Percentiles rank a stretch among this genome's conserved stretches.
Evolutionary conservation across 192 early-diverging fungal species (phyloP).

Genomic region (Backusella macrospora): DNA sequence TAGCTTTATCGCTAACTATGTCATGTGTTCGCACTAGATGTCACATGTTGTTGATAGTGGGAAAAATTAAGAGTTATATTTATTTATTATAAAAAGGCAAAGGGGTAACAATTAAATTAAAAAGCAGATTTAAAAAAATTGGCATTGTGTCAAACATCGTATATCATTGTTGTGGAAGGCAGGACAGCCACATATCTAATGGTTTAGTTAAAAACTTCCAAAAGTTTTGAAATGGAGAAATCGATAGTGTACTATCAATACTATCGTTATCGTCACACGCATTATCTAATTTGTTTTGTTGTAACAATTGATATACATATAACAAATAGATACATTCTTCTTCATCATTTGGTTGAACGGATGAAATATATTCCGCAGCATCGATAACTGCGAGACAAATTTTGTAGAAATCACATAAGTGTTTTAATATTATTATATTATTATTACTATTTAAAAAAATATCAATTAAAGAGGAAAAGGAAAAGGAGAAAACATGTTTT

Average conservation of each 20-base stretch:
- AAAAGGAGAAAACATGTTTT: too few species aligned
- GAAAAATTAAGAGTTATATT: not conserved
- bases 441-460: too few species aligned
- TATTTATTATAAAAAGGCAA: not conserved
- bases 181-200: not conserved
- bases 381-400: slow-evolving; percentile 1
- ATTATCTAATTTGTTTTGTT: slow-evolving; percentile 23
- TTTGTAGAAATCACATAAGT: too few species aligned
- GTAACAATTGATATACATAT: slow-evolving; percentile 31
- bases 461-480: too few species aligned
- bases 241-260: slow-evolving; percentile 16
- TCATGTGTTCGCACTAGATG: not conserved
- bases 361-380: slow-evolving; percentile 17
- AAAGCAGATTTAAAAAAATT: not conserved
- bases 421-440: too few species aligned
- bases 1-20: not conserved
- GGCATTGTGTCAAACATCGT: not conserved
- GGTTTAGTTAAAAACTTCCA: not conserved
- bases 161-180: not conserved
- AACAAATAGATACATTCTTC: slow-evolving; percentile 34
- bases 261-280: slow-evolving; percentile 4
- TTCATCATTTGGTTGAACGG: slow-evolving; percentile 33
- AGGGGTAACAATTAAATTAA: not conserved
- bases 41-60: not conserved
- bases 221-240: not conserved